Evolutionary conservation across 257 asterid species (phyloP).

Genomic region (Agastache rugosa): DNA sequence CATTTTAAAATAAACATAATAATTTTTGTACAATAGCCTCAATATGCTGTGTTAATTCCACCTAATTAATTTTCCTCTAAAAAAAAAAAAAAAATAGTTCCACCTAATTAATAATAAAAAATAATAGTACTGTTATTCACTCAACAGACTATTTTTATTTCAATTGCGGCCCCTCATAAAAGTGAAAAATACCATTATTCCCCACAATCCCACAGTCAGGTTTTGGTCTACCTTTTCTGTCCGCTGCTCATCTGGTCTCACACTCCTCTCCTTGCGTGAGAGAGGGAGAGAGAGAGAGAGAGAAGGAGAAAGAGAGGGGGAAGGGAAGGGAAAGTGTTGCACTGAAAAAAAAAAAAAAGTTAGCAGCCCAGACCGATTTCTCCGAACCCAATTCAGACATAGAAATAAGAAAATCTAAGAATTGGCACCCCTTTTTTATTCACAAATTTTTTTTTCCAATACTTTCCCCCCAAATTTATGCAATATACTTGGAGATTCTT

Average conservation of each 20-base stretch:
- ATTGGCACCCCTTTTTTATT: not conserved
- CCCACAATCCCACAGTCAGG: conserved; percentile 22
- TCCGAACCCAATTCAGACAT: conserved; percentile 12
- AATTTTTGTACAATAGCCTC: no score
- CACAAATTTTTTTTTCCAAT: not conserved
- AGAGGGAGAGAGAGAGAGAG: conserved; percentile 1
- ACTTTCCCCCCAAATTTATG: conserved; percentile 13
- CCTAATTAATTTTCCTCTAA: no score
- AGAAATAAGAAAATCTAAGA: not conserved
- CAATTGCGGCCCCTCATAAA: not conserved
- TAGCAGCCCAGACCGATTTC: not conserved
- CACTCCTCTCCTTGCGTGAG: conserved; percentile 36
- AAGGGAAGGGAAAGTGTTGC: not conserved
- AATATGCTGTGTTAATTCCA: no score
- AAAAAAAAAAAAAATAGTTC: no score
- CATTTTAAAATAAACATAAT: not conserved
- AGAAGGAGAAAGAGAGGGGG: not conserved
- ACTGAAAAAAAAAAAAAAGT: not conserved
- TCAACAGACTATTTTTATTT: not conserved
- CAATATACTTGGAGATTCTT: conserved; percentile 19
- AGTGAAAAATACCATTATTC: not conserved
- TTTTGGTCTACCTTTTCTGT: conserved; percentile 29
- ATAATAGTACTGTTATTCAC: no score
- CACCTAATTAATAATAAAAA: no score
- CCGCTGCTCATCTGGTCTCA: conserved; percentile 30